phyloP scores from a whole-genome alignment of 352 stramenopile genomes.

The Phytophthora macrochlamydospora region DNA sequence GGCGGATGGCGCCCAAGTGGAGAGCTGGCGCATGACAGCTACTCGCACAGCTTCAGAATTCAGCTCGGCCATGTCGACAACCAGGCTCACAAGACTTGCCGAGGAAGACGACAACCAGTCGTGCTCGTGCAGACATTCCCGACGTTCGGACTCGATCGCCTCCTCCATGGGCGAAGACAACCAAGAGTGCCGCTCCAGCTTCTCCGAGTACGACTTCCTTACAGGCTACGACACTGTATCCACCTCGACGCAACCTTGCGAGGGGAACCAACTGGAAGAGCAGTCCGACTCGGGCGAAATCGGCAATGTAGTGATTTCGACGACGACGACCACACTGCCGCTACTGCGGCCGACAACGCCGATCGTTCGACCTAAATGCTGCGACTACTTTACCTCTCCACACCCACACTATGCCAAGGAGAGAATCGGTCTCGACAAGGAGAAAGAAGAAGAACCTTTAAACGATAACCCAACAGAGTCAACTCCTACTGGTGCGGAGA shows the following conservation, averaged over 20 bases:
- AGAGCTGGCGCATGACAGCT: constrained; percentile 26
- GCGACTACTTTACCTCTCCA: constrained; percentile 38
- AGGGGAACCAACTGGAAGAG: constrained; percentile 17
- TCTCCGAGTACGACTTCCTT: constrained; percentile 13
- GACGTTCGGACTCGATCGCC: constrained; percentile 1
- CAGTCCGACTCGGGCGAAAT: constrained; percentile 7
- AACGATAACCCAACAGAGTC: constrained; percentile 1
- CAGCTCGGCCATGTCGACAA: constrained; percentile 22
- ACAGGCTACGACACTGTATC: constrained; percentile 10
- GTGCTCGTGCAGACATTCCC: not conserved
- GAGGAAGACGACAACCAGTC: constrained; percentile 9
- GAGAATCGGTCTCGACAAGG: constrained; percentile 13
- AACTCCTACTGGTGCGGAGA: constrained; percentile 10
- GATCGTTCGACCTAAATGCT: constrained; percentile 36
- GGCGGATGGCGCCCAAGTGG: constrained; percentile 15
- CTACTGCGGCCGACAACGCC: constrained; percentile 24
- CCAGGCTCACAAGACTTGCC: constrained; percentile 14
- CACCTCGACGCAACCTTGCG: constrained; percentile 9
- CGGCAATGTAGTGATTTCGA: not conserved
- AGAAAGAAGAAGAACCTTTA: constrained; percentile 11
- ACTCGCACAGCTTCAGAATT: constrained; percentile 21
- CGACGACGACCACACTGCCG: constrained; percentile 20
- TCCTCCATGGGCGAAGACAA: constrained; percentile 14
- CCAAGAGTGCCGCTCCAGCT: constrained; percentile 6
- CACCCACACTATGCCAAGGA: constrained; percentile 41